Evolutionary conservation across 208 protist genomes (phyloP), one percentile per base, ranked within the genome.

Genomic region (Leishmania lainsoni): DNA sequence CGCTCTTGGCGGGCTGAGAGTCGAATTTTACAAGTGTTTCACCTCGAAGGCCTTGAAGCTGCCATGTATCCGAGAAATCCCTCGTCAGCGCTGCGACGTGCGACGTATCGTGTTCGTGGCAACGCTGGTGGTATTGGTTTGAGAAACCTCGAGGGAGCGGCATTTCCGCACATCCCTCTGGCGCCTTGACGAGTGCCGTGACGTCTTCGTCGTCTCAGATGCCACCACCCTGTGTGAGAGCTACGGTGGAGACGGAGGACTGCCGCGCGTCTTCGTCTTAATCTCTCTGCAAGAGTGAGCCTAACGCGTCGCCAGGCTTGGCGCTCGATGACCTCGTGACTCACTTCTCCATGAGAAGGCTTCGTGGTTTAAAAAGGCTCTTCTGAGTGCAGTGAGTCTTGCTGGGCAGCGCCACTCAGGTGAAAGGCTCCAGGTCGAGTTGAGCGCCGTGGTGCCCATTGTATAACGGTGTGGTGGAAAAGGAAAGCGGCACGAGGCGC

Each of bases 31-130:
- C 35, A 52, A 59, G 14, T 26, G 61, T 45, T 6, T 52, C 75
- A 12, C 75, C 69, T 8, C 81, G 45, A 5, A 86, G 22, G 1
- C 82, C 82, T 52, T 86, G 82, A 56, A 74, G 78, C 10, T 76
- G 35, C 82, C 82, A 86, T 42, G 5, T 69, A 29, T 8, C 54
- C 74, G 45, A 58, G 10, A 45, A 14, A 3, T 76, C 56, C 35
- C 56, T 51, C 35, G 54, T 10, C 74, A 29, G 12, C 16, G 74
- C 5, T 20, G 56, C 12, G 17, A 20, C 14, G 2, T 22, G 52
- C 74, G 20, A 35, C 14, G 22, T 29, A 17, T 68, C 56, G 51
- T n/a, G 2, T 42, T 63, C 20, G 49, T n/a, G 5, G 35, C 17
- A 63, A 22, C 22, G 49, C 14, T 22, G 16, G 29, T 20, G 26